Evolutionary conservation across 148 eudicot genomes (phyloP).

Genomic region (Polygonum aviculare): DNA sequence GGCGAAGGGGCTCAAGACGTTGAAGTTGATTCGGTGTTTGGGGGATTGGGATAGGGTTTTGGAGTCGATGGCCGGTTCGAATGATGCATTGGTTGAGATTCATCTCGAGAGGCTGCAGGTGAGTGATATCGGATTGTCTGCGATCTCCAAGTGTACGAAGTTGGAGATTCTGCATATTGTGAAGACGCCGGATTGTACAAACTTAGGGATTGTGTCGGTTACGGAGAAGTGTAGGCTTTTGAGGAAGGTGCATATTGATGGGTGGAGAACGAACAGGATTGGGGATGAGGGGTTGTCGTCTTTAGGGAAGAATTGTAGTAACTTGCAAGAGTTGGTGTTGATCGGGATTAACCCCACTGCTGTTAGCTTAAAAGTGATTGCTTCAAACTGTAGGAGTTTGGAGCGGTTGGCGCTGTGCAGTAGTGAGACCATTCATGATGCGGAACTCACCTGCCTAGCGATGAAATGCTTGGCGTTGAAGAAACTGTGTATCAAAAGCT

Average conservation of each 20-base stretch:
- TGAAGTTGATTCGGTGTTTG: constrained; percentile 51
- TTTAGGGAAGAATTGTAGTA: constrained; percentile 45
- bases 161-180: constrained; percentile 70
- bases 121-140: constrained; percentile 55
- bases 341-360: constrained; percentile 56
- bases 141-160: constrained; percentile 28
- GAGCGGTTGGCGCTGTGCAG: constrained; percentile 74
- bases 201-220: constrained; percentile 39
- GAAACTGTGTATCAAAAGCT: constrained; percentile 76
- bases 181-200: constrained; percentile 63
- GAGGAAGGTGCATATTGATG: constrained; percentile 80
- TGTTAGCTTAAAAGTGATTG: constrained; percentile 42
- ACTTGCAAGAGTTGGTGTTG: constrained; percentile 64
- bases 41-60: constrained; percentile 76
- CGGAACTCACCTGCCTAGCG: constrained; percentile 59
- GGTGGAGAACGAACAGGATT: constrained; percentile 82
- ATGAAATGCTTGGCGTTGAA: constrained; percentile 50
- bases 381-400: constrained; percentile 44
- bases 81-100: constrained; percentile 43
- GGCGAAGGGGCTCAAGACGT: constrained; percentile 39
- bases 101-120: constrained; percentile 73
- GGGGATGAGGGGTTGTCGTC: constrained; percentile 63
- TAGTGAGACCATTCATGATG: constrained; percentile 73
- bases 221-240: constrained; percentile 56
- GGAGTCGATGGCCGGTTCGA: constrained; percentile 25